These are phyloP conservation scores for Fusarium ramigenum DNA, from an alignment of 2,329 filamentous ascomycete genomes.

Conservation along the genomic window DNA sequence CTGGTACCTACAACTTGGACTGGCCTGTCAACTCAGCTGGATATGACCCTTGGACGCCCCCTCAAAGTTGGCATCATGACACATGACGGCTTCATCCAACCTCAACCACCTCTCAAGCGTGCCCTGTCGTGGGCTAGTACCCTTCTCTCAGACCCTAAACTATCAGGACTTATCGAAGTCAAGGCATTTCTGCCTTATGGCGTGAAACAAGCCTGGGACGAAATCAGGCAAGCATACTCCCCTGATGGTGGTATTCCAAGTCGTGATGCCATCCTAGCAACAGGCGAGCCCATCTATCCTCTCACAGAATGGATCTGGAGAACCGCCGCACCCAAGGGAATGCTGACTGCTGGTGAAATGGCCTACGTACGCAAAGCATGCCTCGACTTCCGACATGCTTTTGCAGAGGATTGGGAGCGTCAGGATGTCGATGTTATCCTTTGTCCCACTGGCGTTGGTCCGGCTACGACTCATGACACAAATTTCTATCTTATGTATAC, in stretches of 20 bases:
- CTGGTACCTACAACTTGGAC: background rate
- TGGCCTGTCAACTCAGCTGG: background rate
- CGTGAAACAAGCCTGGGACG: background rate
- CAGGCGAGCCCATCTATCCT: background rate
- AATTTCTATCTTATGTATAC: background rate
- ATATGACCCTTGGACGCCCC: accelerated
- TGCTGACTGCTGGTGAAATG: background rate
- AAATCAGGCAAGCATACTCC: background rate
- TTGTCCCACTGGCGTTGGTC: background rate
- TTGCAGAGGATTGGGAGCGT: background rate
- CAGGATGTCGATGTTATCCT: background rate
- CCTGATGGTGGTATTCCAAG: background rate
- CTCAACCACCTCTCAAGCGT: background rate
- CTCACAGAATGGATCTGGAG: background rate
- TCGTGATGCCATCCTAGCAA: background rate
- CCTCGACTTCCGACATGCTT: background rate
- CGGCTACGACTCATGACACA: background rate
- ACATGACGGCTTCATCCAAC: background rate
- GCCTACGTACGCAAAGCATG: background rate
- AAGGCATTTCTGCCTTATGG: background rate
- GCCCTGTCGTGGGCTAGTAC: background rate
- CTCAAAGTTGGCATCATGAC: background rate
- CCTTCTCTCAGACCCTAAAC: background rate
- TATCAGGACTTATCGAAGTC: background rate
- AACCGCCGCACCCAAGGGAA: accelerated